These are phyloP conservation scores for Medicago truncatula DNA, from an alignment of 306 rosid species.

Conservation along the genomic window DNA sequence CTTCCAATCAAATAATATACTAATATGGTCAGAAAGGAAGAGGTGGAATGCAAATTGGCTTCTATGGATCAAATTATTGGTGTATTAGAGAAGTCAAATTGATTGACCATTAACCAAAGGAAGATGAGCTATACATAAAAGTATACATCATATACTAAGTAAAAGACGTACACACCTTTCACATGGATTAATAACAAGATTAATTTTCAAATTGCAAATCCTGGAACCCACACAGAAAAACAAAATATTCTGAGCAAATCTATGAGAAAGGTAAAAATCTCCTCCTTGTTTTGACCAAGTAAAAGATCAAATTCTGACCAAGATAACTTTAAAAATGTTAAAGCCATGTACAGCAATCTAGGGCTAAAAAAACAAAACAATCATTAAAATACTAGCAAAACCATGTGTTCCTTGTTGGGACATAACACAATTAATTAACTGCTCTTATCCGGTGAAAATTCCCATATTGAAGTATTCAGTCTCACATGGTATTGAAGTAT, in stretches of 20 bases:
- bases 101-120: conserved; percentile 27
- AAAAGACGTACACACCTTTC: conserved; percentile 30
- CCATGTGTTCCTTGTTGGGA: conserved; percentile 38
- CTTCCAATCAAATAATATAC: conserved; percentile 22
- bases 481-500: conserved; percentile 32
- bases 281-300: conserved; percentile 29
- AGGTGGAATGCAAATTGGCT: conserved; percentile 49
- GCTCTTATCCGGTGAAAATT: conserved; percentile 21
- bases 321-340: conserved; percentile 39
- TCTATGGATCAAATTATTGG: conserved; percentile 35
- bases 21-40: conserved; percentile 31
- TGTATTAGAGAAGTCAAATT: conserved; percentile 44
- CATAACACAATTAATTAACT: conserved; percentile 29
- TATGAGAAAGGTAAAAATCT: conserved; percentile 31
- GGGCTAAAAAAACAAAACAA: conserved; percentile 28
- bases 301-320: conserved; percentile 34
- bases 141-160: background rate
- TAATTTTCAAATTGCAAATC: conserved; percentile 32
- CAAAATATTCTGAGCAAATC: conserved; percentile 42
- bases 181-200: conserved; percentile 28
- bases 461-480: background rate
- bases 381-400: conserved; percentile 35
- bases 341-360: conserved; percentile 23
- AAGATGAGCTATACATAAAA: conserved; percentile 30
- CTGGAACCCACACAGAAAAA: conserved; percentile 35